These are phyloP conservation scores for Cryptococcus sp. DNA, from an alignment of 1,284 basidiomycete genomes.

Conservation along the genomic window DNA sequence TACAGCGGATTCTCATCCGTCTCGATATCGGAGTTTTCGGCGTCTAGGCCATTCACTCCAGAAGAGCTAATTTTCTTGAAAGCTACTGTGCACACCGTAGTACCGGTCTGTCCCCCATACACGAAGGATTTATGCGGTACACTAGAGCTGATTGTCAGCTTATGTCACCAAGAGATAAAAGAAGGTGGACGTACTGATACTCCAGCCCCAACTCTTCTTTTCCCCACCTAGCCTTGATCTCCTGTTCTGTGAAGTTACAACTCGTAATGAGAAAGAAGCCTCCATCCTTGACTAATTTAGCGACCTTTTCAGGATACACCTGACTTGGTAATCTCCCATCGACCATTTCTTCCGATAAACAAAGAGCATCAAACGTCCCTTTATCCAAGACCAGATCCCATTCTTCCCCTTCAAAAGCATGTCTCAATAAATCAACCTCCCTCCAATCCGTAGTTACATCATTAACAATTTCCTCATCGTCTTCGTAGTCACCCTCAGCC, in stretches of 20 bases:
- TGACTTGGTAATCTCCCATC: conserved; percentile 32
- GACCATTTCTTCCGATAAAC: conserved; percentile 34
- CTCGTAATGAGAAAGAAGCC: conserved; percentile 49
- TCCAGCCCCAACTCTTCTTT: conserved; percentile 31
- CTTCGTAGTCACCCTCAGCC: conserved; percentile 21
- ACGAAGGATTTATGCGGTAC: conserved; percentile 46
- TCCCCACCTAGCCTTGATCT: conserved; percentile 40
- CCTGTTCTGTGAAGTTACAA: conserved; percentile 49
- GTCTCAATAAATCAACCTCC: conserved; percentile 36
- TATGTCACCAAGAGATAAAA: background rate
- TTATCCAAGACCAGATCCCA: conserved; percentile 50
- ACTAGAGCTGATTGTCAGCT: conserved; percentile 30
- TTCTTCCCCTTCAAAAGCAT: conserved; percentile 30
- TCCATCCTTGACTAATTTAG: conserved; percentile 35
- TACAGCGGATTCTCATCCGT: conserved; percentile 10
- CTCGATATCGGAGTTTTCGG: background rate
- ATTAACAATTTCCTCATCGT: conserved; percentile 40
- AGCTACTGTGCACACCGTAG: conserved; percentile 46
- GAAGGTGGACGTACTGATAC: conserved; percentile 33
- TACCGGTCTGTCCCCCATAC: conserved; percentile 45
- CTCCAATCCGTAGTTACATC: conserved; percentile 34
- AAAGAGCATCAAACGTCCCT: conserved; percentile 47
- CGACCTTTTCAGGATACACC: conserved; percentile 44
- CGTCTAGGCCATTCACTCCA: background rate
- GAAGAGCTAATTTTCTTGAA: conserved; percentile 31